Conservation (phyloP, 1,284 basidiomycete species). For the Vanrija sp. region DNA sequence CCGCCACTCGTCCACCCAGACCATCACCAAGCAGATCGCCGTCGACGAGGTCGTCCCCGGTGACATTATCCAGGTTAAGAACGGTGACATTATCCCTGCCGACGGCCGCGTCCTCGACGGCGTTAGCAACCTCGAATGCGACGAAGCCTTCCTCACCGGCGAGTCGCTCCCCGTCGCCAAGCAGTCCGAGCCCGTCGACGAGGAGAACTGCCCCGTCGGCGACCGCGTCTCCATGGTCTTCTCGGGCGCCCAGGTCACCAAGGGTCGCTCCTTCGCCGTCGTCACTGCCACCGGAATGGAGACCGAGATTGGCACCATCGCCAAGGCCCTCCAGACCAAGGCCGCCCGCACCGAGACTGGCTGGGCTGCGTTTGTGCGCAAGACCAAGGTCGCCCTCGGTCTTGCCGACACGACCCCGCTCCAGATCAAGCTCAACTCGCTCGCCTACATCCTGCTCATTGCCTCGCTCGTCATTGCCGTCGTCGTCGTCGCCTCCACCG, state of each 20-base stretch:
- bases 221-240: slow-evolving; percentile 50
- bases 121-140: slow-evolving; percentile 55
- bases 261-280: slow-evolving; percentile 60
- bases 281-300: slow-evolving; percentile 63
- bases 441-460: slow-evolving; percentile 59
- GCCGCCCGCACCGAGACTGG: slow-evolving; percentile 42
- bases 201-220: slow-evolving; percentile 54
- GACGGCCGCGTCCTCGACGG: slow-evolving; percentile 54
- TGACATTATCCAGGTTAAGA: slow-evolving; percentile 58
- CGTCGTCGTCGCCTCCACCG: slow-evolving; percentile 59
- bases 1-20: slow-evolving; percentile 38
- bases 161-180: slow-evolving; percentile 66
- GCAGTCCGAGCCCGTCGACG: slow-evolving; percentile 49
- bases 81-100: slow-evolving; percentile 61
- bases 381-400: slow-evolving; percentile 48
- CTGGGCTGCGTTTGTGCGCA: slow-evolving; percentile 43
- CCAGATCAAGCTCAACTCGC: slow-evolving; percentile 59
- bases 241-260: slow-evolving; percentile 61
- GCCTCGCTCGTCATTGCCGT: slow-evolving; percentile 58
- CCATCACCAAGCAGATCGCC: slow-evolving; percentile 52
- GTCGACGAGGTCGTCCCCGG: slow-evolving; percentile 62
- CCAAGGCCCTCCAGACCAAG: slow-evolving; percentile 51
- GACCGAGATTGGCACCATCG: slow-evolving; percentile 63
- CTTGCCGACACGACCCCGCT: slow-evolving; percentile 57
- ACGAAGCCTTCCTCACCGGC: slow-evolving; percentile 67